Conservation (phyloP, 164 flowering plant genomes). For the Tetrastigma voinierianum region DNA sequence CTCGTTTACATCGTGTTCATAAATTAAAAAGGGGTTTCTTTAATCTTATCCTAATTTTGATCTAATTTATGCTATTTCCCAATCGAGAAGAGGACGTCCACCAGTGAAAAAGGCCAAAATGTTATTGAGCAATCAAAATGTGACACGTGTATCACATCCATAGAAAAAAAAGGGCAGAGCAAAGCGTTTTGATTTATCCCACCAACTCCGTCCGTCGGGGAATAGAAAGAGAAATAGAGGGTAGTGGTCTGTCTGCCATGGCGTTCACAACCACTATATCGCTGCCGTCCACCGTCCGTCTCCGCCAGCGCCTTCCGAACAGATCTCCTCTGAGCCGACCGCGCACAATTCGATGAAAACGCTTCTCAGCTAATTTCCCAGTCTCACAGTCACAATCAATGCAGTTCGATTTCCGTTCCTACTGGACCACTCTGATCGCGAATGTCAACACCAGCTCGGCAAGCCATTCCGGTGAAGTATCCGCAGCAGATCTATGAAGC, state of each 20-base stretch:
- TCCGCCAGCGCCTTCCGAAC: conserved; percentile 15
- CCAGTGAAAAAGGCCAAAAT: no score
- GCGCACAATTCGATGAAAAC: conserved; percentile 25
- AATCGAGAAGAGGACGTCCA: no score
- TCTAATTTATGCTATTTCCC: no score
- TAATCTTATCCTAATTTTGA: no score
- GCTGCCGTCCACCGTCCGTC: conserved; percentile 26
- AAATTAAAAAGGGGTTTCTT: no score
- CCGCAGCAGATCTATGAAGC: conserved; percentile 73
- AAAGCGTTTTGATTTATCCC: no score
- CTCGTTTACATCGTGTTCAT: no score
- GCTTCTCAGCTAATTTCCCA: conserved; percentile 19
- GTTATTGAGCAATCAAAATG: no score
- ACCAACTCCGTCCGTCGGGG: no score
- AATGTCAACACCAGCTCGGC: conserved; percentile 65
- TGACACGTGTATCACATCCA: no score
- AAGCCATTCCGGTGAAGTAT: conserved; percentile 59
- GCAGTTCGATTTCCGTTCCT: conserved; percentile 59
- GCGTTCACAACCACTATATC: conserved; percentile 20
- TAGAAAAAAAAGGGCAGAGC: no score
- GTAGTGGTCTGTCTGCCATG: conserved; percentile 22
- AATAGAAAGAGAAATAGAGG: neutral
- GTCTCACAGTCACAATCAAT: conserved; percentile 5
- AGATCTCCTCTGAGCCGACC: neutral
- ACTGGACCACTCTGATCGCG: conserved; percentile 58